These are phyloP conservation scores for Flaveria trinervia DNA, from an alignment of 129 eudicot genomes.

Conservation along the genomic window DNA sequence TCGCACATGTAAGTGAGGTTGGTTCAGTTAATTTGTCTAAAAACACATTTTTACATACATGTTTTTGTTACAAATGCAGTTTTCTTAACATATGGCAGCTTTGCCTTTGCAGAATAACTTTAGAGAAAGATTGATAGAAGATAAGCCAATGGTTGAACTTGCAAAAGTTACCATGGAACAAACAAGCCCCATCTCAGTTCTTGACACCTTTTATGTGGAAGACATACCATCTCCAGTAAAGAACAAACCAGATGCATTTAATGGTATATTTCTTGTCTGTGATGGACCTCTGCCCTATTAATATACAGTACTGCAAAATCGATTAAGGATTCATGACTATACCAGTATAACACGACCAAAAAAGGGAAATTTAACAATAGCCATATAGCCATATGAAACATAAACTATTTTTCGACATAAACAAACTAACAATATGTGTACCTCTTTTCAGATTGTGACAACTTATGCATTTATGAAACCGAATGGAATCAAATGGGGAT, in stretches of 20 bases:
- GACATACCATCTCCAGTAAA: conserved; percentile 81
- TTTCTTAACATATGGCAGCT: conserved; percentile 22
- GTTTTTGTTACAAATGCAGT: background rate
- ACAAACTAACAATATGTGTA: background rate
- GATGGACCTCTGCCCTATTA: background rate
- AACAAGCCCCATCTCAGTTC: conserved; percentile 91
- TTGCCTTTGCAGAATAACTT: conserved; percentile 39
- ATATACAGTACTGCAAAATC: background rate
- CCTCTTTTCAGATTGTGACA: conserved; percentile 44
- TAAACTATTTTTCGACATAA: background rate
- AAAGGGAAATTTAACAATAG: background rate
- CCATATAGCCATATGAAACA: too few relatives aligned
- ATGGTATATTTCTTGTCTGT: conserved; percentile 42
- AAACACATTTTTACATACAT: background rate
- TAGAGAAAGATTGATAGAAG: conserved; percentile 44
- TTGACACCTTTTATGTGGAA: conserved; percentile 72
- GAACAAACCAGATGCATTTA: conserved; percentile 56
- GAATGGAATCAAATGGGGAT: conserved; percentile 43
- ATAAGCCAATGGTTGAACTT: conserved; percentile 46
- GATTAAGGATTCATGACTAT: background rate
- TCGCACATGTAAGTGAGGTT: conserved; percentile 30
- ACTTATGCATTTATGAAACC: conserved; percentile 37
- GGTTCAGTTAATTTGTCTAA: conserved; percentile 8
- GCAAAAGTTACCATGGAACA: conserved; percentile 55
- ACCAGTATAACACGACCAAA: background rate